These are phyloP conservation scores for Penicillium herquei DNA, from an alignment of 495 filamentous ascomycete species.

Conservation along the genomic window DNA sequence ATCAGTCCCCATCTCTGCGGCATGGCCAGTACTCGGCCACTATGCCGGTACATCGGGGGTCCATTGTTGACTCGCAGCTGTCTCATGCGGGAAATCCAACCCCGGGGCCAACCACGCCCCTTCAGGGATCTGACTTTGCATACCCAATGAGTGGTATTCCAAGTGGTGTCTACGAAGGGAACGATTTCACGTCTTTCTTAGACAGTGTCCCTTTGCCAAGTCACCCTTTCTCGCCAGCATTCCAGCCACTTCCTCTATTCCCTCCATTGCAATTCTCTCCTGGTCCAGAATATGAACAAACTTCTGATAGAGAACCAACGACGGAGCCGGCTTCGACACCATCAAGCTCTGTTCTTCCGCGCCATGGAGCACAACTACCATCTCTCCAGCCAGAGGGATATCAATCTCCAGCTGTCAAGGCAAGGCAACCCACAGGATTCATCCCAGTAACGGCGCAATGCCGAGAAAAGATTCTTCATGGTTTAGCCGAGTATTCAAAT, in stretches of 20 bases:
- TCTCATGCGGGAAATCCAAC: slow-evolving; percentile 15
- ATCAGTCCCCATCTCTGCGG: slow-evolving; percentile 1
- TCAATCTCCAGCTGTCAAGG: slow-evolving; percentile 26
- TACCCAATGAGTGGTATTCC: slow-evolving; percentile 27
- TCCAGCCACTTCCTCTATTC: slow-evolving; percentile 40
- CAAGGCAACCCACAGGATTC: slow-evolving; percentile 30
- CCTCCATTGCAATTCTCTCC: slow-evolving; percentile 34
- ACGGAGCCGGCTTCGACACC: slow-evolving; percentile 25
- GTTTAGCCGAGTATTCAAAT: slow-evolving; percentile 28
- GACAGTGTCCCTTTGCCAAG: slow-evolving; percentile 41
- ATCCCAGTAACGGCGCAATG: slow-evolving; percentile 38
- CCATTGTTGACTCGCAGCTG: slow-evolving; percentile 13
- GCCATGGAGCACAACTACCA: slow-evolving; percentile 39
- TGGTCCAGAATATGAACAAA: slow-evolving; percentile 28
- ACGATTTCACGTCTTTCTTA: slow-evolving; percentile 43
- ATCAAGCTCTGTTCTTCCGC: slow-evolving; percentile 36
- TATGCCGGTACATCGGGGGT: slow-evolving; percentile 14
- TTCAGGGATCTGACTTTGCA: slow-evolving; percentile 20
- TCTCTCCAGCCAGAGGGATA: slow-evolving; percentile 38
- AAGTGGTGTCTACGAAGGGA: slow-evolving; percentile 25
- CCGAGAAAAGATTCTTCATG: slow-evolving; percentile 28
- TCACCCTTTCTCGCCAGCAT: slow-evolving; percentile 39
- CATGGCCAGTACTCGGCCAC: slow-evolving; percentile 10
- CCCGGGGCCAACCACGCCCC: slow-evolving; percentile 17
- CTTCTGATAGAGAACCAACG: slow-evolving; percentile 16